Base-by-base conservation (phyloP, 345 rosid species). In the Corchorus olitorius region DNA sequence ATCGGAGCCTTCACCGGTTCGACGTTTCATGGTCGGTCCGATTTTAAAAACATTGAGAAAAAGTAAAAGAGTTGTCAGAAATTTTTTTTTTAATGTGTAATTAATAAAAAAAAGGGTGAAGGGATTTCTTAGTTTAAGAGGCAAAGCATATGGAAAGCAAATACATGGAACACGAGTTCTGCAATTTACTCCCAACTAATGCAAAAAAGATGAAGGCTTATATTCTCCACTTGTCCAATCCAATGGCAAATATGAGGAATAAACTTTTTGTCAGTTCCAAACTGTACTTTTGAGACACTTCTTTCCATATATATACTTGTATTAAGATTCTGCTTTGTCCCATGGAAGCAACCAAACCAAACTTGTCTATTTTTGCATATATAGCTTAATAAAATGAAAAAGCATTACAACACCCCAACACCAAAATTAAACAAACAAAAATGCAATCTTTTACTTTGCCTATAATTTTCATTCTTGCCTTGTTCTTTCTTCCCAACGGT, bases 401-500 rank as follows among this genome's bases (percentile, higher is more conserved):
- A n/a, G 13, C 15, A 4, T 53, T 0, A 48, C 14, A 2, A 49
- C 22, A n/a, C 64, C 45, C 27, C 0, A 27, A 27, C 27, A 27
- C 27, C 27, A 27, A 27, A 27, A 27, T 27, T 27, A 27, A 27
- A 27, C 27, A 27, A 27, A 9, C 39, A 17, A 70, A 37, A 4
- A 78, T 78, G 76, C 20, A 17, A 7, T 13, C 46, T 55, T 74
- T 53, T 33, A 14, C 34, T 50, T 6, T 45, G 58, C 22, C 22
- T 5, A 13, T 20, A 4, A 14, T 68, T 43, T 35, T 75, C 67
- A 22, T 74, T 15, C 43, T 60, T 43, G 37, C 62, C 46, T 62
- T 74, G 13, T 48, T 54, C 71, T 33, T 52, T n/a, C 45, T 81
- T 45, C 61, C 72, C 52, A 13, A 62, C 62, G 10, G 41, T 43